phyloP scores from a whole-genome alignment of 495 filamentous ascomycete genomes.

The Penicillium coprophilum region DNA sequence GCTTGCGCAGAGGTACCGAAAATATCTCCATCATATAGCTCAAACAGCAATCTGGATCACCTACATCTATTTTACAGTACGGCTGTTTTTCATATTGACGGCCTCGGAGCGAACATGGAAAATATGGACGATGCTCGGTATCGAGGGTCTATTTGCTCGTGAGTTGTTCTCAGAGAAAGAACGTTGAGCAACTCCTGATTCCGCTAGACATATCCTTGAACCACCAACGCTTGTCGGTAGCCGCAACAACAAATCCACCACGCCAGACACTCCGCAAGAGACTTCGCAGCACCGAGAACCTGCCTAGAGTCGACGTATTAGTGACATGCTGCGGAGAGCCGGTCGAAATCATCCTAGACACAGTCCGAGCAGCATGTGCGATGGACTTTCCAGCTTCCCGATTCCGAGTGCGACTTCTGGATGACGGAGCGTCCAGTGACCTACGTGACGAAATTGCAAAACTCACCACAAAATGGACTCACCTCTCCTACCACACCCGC shows the following conservation, averaged over 20 bases:
- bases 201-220: constrained; percentile 25
- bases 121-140: constrained; percentile 32
- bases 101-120: constrained; percentile 24
- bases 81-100: constrained; percentile 18
- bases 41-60: constrained; percentile 26
- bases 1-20: constrained; percentile 22
- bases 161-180: background rate
- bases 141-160: constrained; percentile 34
- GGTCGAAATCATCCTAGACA: constrained; percentile 52
- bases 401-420: constrained; percentile 49
- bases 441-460: constrained; percentile 34
- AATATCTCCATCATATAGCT: constrained; percentile 23
- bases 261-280: constrained; percentile 20
- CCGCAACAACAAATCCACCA: constrained; percentile 17
- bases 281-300: constrained; percentile 18
- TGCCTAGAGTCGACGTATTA: constrained; percentile 49
- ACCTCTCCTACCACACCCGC: constrained; percentile 49
- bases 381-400: constrained; percentile 49
- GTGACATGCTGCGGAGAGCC: constrained; percentile 52
- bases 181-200: background rate
- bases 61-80: constrained; percentile 26
- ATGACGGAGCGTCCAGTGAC: constrained; percentile 45
- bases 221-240: constrained; percentile 29
- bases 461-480: constrained; percentile 29
- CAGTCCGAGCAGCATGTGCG: constrained; percentile 46